Percentiles rank a stretch among this genome's conserved stretches.
Conservation (phyloP, 257 asterid species). For the Solanum chilense region DNA sequence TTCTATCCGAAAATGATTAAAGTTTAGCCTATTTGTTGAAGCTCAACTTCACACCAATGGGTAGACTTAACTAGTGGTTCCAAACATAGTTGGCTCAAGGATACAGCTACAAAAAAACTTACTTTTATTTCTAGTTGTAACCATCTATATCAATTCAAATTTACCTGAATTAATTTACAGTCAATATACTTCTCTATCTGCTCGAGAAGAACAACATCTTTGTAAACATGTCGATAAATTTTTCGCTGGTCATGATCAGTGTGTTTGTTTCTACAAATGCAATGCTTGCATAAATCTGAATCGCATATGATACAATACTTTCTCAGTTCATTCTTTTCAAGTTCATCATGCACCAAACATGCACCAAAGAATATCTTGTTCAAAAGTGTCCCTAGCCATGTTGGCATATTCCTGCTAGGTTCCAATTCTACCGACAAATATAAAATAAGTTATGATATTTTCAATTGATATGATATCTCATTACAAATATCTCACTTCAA, state of each 20-base stretch:
- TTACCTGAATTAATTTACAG: constrained; percentile 17
- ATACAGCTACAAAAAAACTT: not conserved
- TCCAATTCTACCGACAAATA: not conserved
- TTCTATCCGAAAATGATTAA: not conserved
- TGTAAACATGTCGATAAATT: constrained; percentile 16
- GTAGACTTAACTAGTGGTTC: not conserved
- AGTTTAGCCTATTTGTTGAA: not conserved
- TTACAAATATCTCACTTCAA: too few species aligned
- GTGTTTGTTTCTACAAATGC: constrained; percentile 13
- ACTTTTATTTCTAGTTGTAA: not conserved
- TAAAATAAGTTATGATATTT: not conserved
- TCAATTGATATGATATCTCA: not conserved
- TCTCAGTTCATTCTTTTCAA: constrained; percentile 21
- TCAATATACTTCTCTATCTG: constrained; percentile 8
- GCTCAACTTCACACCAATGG: not conserved
- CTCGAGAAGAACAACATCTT: constrained; percentile 12
- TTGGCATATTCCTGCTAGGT: not conserved
- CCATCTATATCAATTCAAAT: not conserved
- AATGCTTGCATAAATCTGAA: constrained; percentile 16
- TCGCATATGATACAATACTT: constrained; percentile 27
- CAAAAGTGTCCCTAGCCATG: constrained; percentile 18
- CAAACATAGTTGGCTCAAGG: not conserved
- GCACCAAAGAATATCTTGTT: constrained; percentile 22
- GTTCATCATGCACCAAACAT: constrained; percentile 13
- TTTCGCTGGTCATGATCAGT: constrained; percentile 2